These are phyloP conservation scores for Xylaria sp. DNA, from an alignment of 2,329 filamentous ascomycete species.

Conservation along the genomic window DNA sequence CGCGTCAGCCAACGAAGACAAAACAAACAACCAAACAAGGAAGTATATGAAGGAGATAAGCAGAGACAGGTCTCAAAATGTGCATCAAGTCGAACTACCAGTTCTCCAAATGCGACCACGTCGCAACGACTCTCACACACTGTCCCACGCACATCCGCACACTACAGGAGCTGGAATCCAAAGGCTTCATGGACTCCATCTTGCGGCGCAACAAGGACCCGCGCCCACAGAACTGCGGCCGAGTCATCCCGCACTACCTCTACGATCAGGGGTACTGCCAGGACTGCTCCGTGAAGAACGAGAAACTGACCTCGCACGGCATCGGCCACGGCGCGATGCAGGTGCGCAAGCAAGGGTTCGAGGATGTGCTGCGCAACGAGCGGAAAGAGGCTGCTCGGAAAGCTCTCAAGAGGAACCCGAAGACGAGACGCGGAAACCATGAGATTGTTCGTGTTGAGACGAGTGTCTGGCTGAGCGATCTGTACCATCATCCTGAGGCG, in stretches of 20 bases:
- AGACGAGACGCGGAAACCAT: slow-evolving; percentile 3
- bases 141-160: slow-evolving; percentile 26
- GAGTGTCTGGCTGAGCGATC: slow-evolving; percentile 23
- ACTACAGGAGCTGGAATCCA: slow-evolving; percentile 18
- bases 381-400: slow-evolving; percentile 9
- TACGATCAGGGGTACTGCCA: slow-evolving; percentile 18
- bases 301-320: slow-evolving; percentile 9
- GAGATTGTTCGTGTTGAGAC: slow-evolving; percentile 6
- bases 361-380: slow-evolving; percentile 15
- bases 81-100: slow-evolving; percentile 23
- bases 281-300: slow-evolving; percentile 17
- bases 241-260: slow-evolving; percentile 21
- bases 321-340: slow-evolving; percentile 23
- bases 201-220: slow-evolving; percentile 8
- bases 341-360: slow-evolving; percentile 14
- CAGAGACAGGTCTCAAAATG: slow-evolving; percentile 15
- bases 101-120: slow-evolving; percentile 24
- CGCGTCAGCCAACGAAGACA: background rate
- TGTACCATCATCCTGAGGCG: slow-evolving; percentile 22
- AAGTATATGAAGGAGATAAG: background rate
- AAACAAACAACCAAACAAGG: background rate
- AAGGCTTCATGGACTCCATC: slow-evolving; percentile 19
- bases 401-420: slow-evolving; percentile 6
- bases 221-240: slow-evolving; percentile 20
- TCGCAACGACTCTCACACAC: slow-evolving; percentile 14